phyloP scores from a whole-genome alignment of 495 filamentous ascomycete species.

The Podospora sp. region DNA sequence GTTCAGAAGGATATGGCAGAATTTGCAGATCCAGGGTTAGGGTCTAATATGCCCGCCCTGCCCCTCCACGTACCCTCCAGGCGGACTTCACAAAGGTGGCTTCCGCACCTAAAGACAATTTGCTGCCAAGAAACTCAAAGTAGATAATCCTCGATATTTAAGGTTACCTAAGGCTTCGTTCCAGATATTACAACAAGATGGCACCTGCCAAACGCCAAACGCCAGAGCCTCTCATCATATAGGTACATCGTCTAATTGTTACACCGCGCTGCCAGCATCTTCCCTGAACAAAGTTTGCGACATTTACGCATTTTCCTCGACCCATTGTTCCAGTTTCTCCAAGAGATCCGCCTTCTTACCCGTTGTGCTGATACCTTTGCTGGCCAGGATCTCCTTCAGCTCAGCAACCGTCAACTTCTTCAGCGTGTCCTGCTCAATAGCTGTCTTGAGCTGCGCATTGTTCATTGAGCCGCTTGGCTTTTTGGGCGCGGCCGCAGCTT shows the following conservation, averaged over 20 bases:
- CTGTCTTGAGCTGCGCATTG: conserved; percentile 61
- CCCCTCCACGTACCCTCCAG: too few relatives aligned
- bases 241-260: background rate
- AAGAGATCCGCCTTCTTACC: conserved; percentile 82
- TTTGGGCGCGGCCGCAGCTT: conserved; percentile 29
- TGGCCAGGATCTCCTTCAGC: conserved; percentile 67
- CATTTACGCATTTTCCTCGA: conserved; percentile 58
- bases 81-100: too few relatives aligned
- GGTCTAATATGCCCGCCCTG: background rate
- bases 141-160: too few relatives aligned
- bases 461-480: conserved; percentile 38
- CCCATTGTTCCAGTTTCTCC: conserved; percentile 74
- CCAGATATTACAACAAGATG: background rate
- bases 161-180: too few relatives aligned
- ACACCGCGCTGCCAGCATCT: background rate
- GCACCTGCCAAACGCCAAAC: background rate
- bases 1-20: background rate
- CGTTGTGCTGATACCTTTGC: conserved; percentile 60
- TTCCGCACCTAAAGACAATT: too few relatives aligned
- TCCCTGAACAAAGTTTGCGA: background rate
- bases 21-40: conserved; percentile 8
- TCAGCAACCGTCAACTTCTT: conserved; percentile 71
- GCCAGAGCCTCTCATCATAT: background rate
- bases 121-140: too few relatives aligned
- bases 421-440: conserved; percentile 61